Evolutionary conservation across 148 eudicot genomes (phyloP), one percentile per base, ranked within the genome.

Genomic region (Talinum fruticosum): DNA sequence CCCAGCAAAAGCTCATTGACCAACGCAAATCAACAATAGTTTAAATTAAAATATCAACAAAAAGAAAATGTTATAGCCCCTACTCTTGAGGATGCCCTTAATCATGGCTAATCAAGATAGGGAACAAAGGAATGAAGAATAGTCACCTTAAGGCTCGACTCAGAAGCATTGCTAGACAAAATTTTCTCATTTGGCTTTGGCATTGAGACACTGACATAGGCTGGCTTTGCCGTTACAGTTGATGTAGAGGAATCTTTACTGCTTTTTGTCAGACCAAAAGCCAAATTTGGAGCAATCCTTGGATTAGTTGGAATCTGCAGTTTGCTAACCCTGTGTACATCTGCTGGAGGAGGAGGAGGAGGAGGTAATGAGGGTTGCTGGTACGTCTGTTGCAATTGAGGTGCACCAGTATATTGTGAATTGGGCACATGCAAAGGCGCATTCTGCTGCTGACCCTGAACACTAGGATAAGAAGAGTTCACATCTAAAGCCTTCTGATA

Each of bases 251-350:
- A 75, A 61, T 92, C 93, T 81, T 87, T 91, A 34, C 79, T 81
- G 67, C 84, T 73, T 87, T 91, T 93, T 64, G 86, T 76, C 64
- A 80, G 72, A 71, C 87, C 86, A 72, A 82, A 77, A 53, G 86
- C 75, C 80, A 91, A 72, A 85, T 90, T 93, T 79, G 97, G 84
- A 83, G 89, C 90, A 71, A 93, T 93, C 89, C 97, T 96, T 30
- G 97, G 97, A 79, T 96, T 96, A 79, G 97, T 80, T 53, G 97
- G 90, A 84, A 93, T 91, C 86, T 91, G 97, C 87, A 93, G 51
- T 79, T 87, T 88, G 87, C 87, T 88, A 82, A 82, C 89, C 87
- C 89, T 87, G 75, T 80, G 89, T 54, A 88, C 76, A 83, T 93
- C 97, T 45, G 82, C 41, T 61, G 89, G 86, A 76, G 87, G 83